Conservation (phyloP, 805 yeast genomes). For the Metschnikowia santaceciliae region DNA sequence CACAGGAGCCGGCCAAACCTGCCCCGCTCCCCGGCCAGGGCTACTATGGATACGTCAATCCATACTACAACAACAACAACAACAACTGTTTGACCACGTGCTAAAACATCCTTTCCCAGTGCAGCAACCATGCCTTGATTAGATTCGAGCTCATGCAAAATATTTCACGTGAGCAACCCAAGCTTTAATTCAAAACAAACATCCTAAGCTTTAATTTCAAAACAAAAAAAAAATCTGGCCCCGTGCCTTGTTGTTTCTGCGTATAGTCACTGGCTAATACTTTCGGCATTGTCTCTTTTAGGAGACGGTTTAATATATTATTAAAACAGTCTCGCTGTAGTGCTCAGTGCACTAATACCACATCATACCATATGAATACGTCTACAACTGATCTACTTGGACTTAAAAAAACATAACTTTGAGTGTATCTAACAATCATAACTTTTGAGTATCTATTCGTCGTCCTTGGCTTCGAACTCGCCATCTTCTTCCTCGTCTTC, state of each 20-base stretch:
- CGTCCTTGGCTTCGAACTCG: slow-evolving; percentile 45
- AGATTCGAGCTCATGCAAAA: not conserved
- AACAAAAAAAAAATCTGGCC: not conserved
- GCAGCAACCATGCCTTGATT: not conserved
- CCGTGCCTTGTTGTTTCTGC: not conserved
- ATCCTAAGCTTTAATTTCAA: not conserved
- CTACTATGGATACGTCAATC: slow-evolving; percentile 31
- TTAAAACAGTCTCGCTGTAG: not conserved
- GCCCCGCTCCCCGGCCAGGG: slow-evolving; percentile 11
- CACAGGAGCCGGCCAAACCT: slow-evolving; percentile 6
- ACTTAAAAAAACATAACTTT: not conserved
- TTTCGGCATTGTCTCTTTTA: not conserved
- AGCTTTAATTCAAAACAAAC: not conserved
- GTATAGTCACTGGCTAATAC: not conserved
- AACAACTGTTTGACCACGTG: slow-evolving; percentile 24
- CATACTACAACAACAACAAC: slow-evolving; percentile 30
- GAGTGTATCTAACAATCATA: not conserved
- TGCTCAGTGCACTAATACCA: no score
- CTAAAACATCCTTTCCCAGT: not conserved
- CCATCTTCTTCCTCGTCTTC: slow-evolving; percentile 48
- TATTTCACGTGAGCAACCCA: not conserved
- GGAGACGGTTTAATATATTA: not conserved
- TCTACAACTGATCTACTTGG: no score
- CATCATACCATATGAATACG: no score
- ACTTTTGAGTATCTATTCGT: slow-evolving; percentile 1